These are phyloP conservation scores for Talaromyces verruculosus DNA, from an alignment of 2,329 filamentous ascomycete species.

Conservation along the genomic window DNA sequence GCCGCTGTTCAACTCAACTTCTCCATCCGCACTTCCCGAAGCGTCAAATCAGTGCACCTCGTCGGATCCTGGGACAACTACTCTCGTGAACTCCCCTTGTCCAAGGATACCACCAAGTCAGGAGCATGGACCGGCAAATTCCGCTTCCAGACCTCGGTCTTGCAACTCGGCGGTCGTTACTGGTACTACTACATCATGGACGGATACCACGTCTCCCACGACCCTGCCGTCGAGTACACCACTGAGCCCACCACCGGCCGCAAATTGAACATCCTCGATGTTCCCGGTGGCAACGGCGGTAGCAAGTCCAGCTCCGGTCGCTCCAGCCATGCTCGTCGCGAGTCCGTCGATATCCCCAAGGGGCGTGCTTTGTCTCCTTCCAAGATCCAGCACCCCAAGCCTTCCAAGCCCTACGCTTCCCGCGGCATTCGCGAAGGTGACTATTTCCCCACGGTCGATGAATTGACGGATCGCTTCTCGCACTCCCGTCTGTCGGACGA, in stretches of 20 bases:
- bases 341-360: constrained; percentile 72
- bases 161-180: constrained; percentile 88
- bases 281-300: constrained; percentile 58
- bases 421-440: constrained; percentile 75
- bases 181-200: constrained; percentile 99
- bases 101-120: constrained; percentile 82
- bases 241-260: constrained; percentile 95
- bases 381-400: constrained; percentile 88
- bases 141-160: constrained; percentile 83
- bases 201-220: constrained; percentile 96
- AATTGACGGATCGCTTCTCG: constrained; percentile 74
- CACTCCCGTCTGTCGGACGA: constrained; percentile 70
- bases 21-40: constrained; percentile 89
- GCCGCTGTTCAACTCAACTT: constrained; percentile 92
- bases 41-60: constrained; percentile 96
- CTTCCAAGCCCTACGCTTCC: constrained; percentile 81
- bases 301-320: constrained; percentile 35
- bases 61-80: constrained; percentile 99
- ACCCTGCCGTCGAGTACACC: constrained; percentile 84
- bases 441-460: constrained; percentile 75
- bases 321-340: constrained; percentile 41
- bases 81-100: constrained; percentile 87
- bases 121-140: constrained; percentile 96
- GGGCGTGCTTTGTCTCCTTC: constrained; percentile 84
- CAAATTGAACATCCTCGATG: constrained; percentile 95